Evolutionary conservation across 2,329 filamentous ascomycete species (phyloP), one percentile per base, ranked within the genome.

Genomic region (Fusarium chaquense): DNA sequence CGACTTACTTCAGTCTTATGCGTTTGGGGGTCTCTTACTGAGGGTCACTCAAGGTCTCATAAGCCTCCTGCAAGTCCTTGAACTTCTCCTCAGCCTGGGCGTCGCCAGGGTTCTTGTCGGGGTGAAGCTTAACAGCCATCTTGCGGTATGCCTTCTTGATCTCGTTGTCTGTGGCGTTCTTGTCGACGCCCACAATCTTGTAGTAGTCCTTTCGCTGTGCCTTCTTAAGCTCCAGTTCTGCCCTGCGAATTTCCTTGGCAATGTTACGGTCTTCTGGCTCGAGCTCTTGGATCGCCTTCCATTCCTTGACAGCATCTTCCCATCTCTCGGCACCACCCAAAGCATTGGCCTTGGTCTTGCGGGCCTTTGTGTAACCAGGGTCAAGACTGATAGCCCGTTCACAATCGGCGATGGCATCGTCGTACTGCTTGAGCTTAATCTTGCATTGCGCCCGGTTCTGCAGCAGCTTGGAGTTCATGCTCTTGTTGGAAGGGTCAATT

Each of bases 141-240:
- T 96, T 97, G 71, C 95, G 90, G 84, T 99, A 99, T 3, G 95
- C 96, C 83, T 94, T 95, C 87, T 98, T 99, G 84, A 99, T 96
- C 57, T 96, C 89, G 60, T 85, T 85, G 24, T 97, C 93, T 41
- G 87, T 88, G 38, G 94, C 94, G 67, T 94, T 91, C 85, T 98
- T 98, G 61, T 91, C 85, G 11, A 99, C 83, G 8, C 91, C 92
- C 55, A 99, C 89, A 72, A 98, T 97, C 87, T 98, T 98, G 85
- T 99, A 99, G 83, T 97, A 98, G 78, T 99, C 96, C 82, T 99
- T 99, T 67, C 96, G 88, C 82, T 95, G 92, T 79, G 92, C 92
- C 90, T 98, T 98, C 90, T 99, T 99, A 69, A 98, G 84, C 82
- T 99, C 96, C 28, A 98, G 84, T 83, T 99, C 95, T 2, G 95